phyloP scores from a whole-genome alignment of 2,329 filamentous ascomycete genomes.

The Cercospora zeae-maydis region DNA sequence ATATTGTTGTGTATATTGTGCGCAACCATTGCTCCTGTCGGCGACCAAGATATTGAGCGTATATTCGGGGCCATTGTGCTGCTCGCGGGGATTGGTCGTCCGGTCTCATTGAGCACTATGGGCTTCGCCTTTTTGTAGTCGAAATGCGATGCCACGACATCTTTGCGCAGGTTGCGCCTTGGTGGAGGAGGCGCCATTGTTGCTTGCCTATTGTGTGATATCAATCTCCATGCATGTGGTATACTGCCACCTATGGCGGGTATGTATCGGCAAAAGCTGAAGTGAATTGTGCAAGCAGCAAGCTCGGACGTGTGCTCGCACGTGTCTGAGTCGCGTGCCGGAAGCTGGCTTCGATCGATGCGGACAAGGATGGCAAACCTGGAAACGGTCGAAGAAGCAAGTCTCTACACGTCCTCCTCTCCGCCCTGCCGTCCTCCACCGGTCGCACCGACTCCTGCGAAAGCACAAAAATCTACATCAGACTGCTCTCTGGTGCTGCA shows the following conservation, averaged over 20 bases:
- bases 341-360: background rate
- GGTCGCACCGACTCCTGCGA: background rate
- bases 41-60: conserved; percentile 72
- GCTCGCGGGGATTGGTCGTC: conserved; percentile 25
- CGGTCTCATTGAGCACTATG: conserved; percentile 58
- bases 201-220: background rate
- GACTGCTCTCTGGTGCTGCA: background rate
- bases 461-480: background rate
- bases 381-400: conserved; percentile 3
- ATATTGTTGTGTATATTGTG: conserved; percentile 71
- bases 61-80: conserved; percentile 33
- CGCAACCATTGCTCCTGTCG: conserved; percentile 75
- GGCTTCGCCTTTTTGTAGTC: conserved; percentile 57
- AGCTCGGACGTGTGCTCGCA: background rate
- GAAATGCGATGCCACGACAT: conserved; percentile 66
- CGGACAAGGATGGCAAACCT: conserved; percentile 4
- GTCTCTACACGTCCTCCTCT: background rate
- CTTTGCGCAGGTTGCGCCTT: conserved; percentile 62
- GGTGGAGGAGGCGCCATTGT: conserved; percentile 42
- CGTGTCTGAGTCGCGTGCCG: conserved; percentile 1
- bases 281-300: background rate
- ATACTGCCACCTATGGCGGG: background rate
- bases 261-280: background rate
- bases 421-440: background rate
- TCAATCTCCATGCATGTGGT: background rate